Evolutionary conservation across 2,329 filamentous ascomycete genomes (phyloP).

Genomic region (Nannizziopsis barbatae): DNA sequence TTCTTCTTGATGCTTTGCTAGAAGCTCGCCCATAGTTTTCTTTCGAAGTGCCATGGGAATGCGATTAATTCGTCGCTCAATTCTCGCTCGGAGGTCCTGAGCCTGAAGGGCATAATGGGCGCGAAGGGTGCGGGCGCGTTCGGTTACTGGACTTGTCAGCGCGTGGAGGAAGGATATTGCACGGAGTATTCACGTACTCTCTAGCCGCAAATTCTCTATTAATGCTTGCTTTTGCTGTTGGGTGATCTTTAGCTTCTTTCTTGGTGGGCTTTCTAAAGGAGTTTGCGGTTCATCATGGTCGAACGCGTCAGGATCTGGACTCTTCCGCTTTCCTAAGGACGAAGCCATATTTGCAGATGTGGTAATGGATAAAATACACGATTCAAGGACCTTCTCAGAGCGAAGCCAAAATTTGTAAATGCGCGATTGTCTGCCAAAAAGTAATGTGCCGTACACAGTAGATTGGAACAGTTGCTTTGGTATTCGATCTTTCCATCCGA

Average conservation of each 20-base stretch:
- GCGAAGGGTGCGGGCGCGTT: conserved; percentile 74
- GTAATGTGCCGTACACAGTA: not conserved
- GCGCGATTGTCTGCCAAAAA: not conserved
- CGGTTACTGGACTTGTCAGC: conserved; percentile 53
- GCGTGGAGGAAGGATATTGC: conserved; percentile 1
- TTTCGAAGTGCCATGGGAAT: conserved; percentile 72
- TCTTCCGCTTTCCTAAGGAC: conserved; percentile 31
- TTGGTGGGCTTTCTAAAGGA: conserved; percentile 48
- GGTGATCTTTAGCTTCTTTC: conserved; percentile 53
- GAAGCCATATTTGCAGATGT: conserved; percentile 25
- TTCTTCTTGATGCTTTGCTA: conserved; percentile 42
- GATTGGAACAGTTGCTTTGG: not conserved
- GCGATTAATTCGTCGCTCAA: conserved; percentile 87
- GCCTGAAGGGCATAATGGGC: conserved; percentile 84
- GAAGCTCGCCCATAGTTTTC: conserved; percentile 68
- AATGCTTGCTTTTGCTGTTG: conserved; percentile 70
- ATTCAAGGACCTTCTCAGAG: too few relatives aligned
- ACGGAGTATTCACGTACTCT: conserved; percentile 50
- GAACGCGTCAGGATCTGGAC: conserved; percentile 22
- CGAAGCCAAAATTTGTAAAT: not conserved
- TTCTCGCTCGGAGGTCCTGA: conserved; percentile 68
- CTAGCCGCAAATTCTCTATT: conserved; percentile 79
- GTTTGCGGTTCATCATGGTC: conserved; percentile 37
- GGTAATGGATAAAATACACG: not conserved
- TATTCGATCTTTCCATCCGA: not conserved